Conservation (phyloP, 140 eudicot genomes). For the Ambrosia hybrid region DNA sequence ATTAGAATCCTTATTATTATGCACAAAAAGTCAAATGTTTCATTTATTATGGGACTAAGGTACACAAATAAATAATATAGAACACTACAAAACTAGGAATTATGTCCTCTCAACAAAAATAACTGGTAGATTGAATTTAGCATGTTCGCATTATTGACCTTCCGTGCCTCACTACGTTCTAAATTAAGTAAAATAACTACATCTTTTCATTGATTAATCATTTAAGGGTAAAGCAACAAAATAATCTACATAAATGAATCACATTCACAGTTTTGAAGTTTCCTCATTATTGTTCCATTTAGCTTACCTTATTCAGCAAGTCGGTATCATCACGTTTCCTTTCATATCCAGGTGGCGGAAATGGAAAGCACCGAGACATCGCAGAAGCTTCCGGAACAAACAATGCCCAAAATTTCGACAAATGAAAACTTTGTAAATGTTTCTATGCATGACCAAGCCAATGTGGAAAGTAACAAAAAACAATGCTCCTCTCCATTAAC, state of each 20-base stretch:
- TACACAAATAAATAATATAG: too few relatives aligned
- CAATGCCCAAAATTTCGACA: neutral
- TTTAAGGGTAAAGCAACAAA: too few relatives aligned
- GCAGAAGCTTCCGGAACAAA: constrained; percentile 26
- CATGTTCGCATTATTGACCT: neutral
- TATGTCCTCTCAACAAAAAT: neutral
- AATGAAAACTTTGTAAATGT: neutral
- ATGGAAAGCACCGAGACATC: constrained; percentile 96
- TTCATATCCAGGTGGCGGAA: constrained; percentile 96
- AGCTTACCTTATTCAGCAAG: constrained; percentile 2
- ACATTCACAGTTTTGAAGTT: neutral
- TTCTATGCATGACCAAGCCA: neutral
- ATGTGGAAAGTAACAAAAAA: constrained; percentile 2
- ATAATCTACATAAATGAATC: neutral
- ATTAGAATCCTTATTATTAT: neutral
- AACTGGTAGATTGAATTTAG: neutral
- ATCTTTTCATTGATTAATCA: neutral
- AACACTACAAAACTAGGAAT: neutral
- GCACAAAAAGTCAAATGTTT: neutral
- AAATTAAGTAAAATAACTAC: neutral
- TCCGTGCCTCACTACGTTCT: neutral
- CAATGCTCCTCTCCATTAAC: constrained; percentile 5
- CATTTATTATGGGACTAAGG: neutral
- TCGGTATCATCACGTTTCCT: constrained; percentile 36
- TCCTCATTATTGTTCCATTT: neutral